Percentiles rank a stretch among this genome's conserved stretches.
Conservation (phyloP, 306 rosid species). For the Castanea sativa region DNA sequence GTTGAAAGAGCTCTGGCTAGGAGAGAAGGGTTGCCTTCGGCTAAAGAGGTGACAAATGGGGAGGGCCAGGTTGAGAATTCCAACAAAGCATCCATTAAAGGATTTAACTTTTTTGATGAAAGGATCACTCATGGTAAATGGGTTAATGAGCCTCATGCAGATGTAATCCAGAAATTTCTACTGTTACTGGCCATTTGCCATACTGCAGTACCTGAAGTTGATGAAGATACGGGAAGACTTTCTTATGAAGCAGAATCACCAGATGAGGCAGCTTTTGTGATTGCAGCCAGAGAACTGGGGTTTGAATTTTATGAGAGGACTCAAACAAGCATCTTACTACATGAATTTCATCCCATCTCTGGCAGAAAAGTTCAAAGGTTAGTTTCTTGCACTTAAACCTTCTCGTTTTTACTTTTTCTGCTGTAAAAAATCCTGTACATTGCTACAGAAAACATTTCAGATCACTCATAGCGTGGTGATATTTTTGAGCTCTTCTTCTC, state of each 20-base stretch:
- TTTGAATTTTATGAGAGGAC: slow-evolving; percentile 84
- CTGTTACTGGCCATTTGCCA: slow-evolving; percentile 75
- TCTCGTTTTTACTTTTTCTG: not conserved
- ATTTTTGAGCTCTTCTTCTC: not conserved
- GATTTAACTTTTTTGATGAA: slow-evolving; percentile 83
- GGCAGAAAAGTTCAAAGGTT: slow-evolving; percentile 51
- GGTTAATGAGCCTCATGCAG: slow-evolving; percentile 64
- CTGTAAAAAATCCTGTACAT: not conserved
- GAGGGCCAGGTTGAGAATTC: slow-evolving; percentile 29
- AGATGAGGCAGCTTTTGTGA: slow-evolving; percentile 93
- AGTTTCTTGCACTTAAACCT: slow-evolving; percentile 23
- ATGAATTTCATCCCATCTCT: slow-evolving; percentile 57
- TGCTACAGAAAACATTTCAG: not conserved
- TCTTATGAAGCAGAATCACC: slow-evolving; percentile 99
- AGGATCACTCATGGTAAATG: slow-evolving; percentile 80
- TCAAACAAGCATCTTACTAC: slow-evolving; percentile 58
- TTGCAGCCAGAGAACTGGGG: slow-evolving; percentile 94
- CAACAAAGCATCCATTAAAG: slow-evolving; percentile 47
- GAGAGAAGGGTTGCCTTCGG: slow-evolving; percentile 45
- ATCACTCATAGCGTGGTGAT: not conserved
- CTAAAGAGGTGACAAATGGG: slow-evolving; percentile 22
- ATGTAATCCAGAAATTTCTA: slow-evolving; percentile 63
- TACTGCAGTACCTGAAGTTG: slow-evolving; percentile 87
- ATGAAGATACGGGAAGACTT: slow-evolving; percentile 64
- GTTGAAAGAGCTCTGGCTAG: slow-evolving; percentile 85